Evolutionary conservation across 1,284 basidiomycete genomes (phyloP).

Genomic region (Microbotryum silenes-acaulis): DNA sequence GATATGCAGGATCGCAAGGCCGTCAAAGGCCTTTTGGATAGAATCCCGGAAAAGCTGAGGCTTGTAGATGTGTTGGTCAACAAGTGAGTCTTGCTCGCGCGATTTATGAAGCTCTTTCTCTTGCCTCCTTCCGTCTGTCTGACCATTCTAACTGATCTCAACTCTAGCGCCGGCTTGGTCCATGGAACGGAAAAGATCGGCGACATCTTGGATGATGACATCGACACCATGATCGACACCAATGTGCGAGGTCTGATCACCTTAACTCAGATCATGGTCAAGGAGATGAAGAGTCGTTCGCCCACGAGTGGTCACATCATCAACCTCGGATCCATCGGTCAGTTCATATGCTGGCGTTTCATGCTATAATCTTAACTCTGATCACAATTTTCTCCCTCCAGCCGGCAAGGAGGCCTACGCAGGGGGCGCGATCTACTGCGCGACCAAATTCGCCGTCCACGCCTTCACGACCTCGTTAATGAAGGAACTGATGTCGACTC

Average conservation of each 20-base stretch:
- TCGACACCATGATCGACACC: slow-evolving; percentile 72
- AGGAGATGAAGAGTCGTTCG: slow-evolving; percentile 37
- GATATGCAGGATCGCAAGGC: slow-evolving; percentile 68
- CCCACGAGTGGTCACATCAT: slow-evolving; percentile 52
- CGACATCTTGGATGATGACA: slow-evolving; percentile 60
- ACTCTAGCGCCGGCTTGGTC: slow-evolving; percentile 57
- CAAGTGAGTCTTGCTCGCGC: slow-evolving; percentile 51
- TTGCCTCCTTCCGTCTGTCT: not conserved
- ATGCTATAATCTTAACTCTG: no score
- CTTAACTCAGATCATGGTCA: slow-evolving; percentile 49
- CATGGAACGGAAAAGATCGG: slow-evolving; percentile 71
- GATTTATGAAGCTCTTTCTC: not conserved
- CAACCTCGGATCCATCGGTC: slow-evolving; percentile 85
- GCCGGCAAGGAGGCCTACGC: slow-evolving; percentile 79
- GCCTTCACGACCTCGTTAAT: slow-evolving; percentile 78
- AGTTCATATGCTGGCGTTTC: not conserved
- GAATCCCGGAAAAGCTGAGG: slow-evolving; percentile 53
- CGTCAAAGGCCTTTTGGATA: slow-evolving; percentile 57
- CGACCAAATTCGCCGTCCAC: slow-evolving; percentile 80
- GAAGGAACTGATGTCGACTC: slow-evolving; percentile 79
- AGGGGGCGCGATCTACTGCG: slow-evolving; percentile 64
- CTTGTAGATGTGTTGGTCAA: slow-evolving; percentile 67
- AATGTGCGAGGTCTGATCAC: slow-evolving; percentile 86
- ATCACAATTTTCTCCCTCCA: not conserved
- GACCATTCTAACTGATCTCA: not conserved